phyloP scores from a whole-genome alignment of 2,329 filamentous ascomycete genomes.

The Chaetomiaceae sp. region DNA sequence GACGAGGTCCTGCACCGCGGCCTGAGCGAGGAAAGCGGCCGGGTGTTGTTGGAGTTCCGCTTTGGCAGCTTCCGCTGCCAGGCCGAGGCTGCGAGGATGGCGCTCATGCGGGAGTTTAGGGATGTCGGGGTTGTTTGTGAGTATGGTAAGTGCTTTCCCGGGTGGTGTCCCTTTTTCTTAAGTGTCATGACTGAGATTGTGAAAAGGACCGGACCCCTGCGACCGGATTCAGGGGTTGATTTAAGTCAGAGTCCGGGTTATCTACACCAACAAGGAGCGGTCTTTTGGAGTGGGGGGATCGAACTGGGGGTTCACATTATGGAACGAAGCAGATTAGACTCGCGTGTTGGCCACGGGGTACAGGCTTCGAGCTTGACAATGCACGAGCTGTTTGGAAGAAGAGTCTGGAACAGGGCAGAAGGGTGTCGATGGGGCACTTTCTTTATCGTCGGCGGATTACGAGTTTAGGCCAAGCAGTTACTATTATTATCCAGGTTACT shows the following conservation, averaged over 20 bases:
- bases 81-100: slow-evolving; percentile 42
- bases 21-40: neutral
- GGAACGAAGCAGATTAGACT: too few relatives aligned
- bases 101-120: slow-evolving; percentile 27
- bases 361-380: too few relatives aligned
- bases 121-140: slow-evolving; percentile 20
- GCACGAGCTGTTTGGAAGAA: too few relatives aligned
- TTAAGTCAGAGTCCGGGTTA: neutral
- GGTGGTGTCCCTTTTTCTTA: neutral
- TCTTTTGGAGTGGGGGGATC: too few relatives aligned
- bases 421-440: too few relatives aligned
- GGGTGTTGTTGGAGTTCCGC: slow-evolving; percentile 38
- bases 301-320: too few relatives aligned
- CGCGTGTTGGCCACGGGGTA: too few relatives aligned
- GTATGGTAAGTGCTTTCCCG: slow-evolving; percentile 18
- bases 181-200: neutral
- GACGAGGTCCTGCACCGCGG: slow-evolving; percentile 34
- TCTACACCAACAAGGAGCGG: neutral
- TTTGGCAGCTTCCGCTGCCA: slow-evolving; percentile 54
- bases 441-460: too few relatives aligned
- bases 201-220: slow-evolving; percentile 8
- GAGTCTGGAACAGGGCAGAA: too few relatives aligned
- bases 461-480: too few relatives aligned
- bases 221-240: neutral
- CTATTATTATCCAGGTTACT: too few relatives aligned